Conservation (phyloP, 176 grass and related monocot genomes). For the Oryza meyeriana region DNA sequence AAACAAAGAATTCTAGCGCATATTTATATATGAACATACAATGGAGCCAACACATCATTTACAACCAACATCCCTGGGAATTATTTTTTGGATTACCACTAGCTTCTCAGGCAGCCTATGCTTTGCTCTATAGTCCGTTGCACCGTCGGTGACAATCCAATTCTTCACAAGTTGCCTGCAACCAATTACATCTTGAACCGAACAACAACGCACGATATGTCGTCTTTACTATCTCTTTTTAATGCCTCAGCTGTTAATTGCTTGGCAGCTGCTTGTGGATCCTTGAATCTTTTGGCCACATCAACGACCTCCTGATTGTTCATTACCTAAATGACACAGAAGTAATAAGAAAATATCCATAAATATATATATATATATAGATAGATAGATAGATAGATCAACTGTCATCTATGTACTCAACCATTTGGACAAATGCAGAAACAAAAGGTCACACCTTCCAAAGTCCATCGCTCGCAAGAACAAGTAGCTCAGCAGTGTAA, state of each 20-base stretch:
- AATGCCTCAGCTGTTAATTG: constrained; percentile 54
- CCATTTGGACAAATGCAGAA: neutral
- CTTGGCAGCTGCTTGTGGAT: constrained; percentile 68
- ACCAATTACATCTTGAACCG: constrained; percentile 53
- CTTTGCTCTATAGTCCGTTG: neutral
- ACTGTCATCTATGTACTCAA: neutral
- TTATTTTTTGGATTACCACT: constrained; percentile 35
- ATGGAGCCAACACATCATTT: constrained; percentile 37
- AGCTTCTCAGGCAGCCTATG: constrained; percentile 12
- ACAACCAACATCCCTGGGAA: constrained; percentile 29
- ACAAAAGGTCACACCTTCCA: constrained; percentile 69
- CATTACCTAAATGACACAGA: constrained; percentile 56
- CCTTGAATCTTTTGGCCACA: constrained; percentile 69
- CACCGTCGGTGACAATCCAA: constrained; percentile 9
- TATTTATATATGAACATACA: constrained; percentile 40
- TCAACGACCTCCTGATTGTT: constrained; percentile 60
- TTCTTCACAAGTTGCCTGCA: neutral
- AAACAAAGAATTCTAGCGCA: constrained; percentile 48
- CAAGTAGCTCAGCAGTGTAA: constrained; percentile 60
- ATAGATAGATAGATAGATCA: no score
- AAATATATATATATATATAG: constrained; percentile 21
- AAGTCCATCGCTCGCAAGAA: constrained; percentile 76
- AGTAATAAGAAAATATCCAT: constrained; percentile 16
- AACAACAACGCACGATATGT: constrained; percentile 88
- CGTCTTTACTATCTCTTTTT: constrained; percentile 80